These are phyloP conservation scores for Boletus subcaerulescens DNA, from an alignment of 768 basidiomycete species.

Conservation along the genomic window DNA sequence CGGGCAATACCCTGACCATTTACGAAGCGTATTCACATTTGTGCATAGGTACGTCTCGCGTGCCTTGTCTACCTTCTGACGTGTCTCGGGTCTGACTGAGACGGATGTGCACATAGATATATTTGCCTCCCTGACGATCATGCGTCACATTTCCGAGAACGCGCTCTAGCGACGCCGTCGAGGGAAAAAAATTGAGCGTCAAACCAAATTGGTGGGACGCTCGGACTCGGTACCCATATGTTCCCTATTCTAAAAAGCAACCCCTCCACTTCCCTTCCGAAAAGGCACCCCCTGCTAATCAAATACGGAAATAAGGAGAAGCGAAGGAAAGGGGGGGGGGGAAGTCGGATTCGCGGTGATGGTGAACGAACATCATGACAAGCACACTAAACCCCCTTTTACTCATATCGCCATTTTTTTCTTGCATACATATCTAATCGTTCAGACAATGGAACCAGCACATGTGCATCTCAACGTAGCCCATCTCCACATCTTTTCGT, in stretches of 20 bases:
- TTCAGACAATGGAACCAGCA: not conserved
- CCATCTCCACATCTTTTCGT: not conserved
- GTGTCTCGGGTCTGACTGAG: slow-evolving; percentile 4
- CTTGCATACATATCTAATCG: not conserved
- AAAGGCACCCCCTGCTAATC: not conserved
- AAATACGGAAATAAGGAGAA: not conserved
- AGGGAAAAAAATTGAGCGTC: not conserved
- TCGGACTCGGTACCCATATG: not conserved
- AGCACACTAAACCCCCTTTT: not conserved
- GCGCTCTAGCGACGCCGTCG: slow-evolving; percentile 32
- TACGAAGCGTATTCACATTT: slow-evolving; percentile 53
- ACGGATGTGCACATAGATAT: slow-evolving; percentile 39
- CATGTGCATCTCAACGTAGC: not conserved
- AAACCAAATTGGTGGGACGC: not conserved
- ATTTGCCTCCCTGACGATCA: slow-evolving; percentile 56
- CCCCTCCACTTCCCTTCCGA: not conserved
- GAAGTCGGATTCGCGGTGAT: not conserved
- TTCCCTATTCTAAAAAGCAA: slow-evolving; percentile 7
- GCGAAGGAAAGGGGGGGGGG: not conserved
- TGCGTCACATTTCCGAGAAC: slow-evolving; percentile 58
- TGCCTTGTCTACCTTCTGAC: not conserved
- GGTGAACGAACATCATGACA: slow-evolving; percentile 8
- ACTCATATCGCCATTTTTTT: not conserved
- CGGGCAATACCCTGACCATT: slow-evolving; percentile 61
- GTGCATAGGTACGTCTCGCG: slow-evolving; percentile 46